These are phyloP conservation scores for Rhizophora mangle DNA, from an alignment of 345 rosid species.

Conservation along the genomic window DNA sequence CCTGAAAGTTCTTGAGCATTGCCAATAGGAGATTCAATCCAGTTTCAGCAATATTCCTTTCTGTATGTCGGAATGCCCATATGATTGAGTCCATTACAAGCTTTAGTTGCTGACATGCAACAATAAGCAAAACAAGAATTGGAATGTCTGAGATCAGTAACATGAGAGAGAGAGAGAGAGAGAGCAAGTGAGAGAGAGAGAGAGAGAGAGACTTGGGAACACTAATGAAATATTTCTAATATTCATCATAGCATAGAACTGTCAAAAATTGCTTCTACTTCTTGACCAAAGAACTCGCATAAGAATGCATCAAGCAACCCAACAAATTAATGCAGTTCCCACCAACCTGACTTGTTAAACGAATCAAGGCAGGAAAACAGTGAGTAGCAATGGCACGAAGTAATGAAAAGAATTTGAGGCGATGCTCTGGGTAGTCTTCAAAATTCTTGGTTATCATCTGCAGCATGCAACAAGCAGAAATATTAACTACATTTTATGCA, in stretches of 20 bases:
- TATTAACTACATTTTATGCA: neutral
- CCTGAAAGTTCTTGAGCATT: conserved; percentile 97
- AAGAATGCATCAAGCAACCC: neutral
- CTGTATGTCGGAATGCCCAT: conserved; percentile 99
- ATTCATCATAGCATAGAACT: too few relatives aligned
- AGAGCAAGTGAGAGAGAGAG: neutral
- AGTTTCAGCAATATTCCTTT: conserved; percentile 97
- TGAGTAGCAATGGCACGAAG: conserved; percentile 95
- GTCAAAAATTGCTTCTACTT: too few relatives aligned
- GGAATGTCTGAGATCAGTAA: neutral
- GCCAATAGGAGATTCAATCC: conserved; percentile 87
- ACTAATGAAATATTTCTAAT: too few relatives aligned
- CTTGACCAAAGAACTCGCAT: too few relatives aligned
- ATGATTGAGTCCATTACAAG: conserved; percentile 98
- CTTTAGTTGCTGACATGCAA: conserved; percentile 72
- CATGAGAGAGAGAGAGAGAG: neutral
- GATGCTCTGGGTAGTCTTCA: conserved; percentile 98
- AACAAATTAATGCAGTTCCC: neutral
- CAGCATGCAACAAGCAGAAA: conserved; percentile 13
- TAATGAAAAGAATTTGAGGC: conserved; percentile 93
- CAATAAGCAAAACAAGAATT: conserved; percentile 8
- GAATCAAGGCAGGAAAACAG: conserved; percentile 92
- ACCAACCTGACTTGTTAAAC: conserved; percentile 88
- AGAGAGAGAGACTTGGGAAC: neutral
- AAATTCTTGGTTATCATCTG: conserved; percentile 99